These are phyloP conservation scores for Apodospora peruviana DNA, from an alignment of 495 filamentous ascomycete genomes.

Conservation along the genomic window DNA sequence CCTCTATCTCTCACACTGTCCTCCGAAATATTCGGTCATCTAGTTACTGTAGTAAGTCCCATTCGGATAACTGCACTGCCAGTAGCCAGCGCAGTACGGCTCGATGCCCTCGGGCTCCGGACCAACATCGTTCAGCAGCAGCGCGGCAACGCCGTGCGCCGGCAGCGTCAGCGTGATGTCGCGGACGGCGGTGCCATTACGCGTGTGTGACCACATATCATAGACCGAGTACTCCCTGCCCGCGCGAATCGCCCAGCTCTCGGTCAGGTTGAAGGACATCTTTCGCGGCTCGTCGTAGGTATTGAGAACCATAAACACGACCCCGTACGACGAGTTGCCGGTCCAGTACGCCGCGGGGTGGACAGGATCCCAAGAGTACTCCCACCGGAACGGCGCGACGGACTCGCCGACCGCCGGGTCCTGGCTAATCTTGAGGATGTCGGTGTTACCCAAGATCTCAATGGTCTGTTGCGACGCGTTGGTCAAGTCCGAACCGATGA, in stretches of 20 bases:
- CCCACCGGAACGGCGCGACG: slow-evolving; percentile 4
- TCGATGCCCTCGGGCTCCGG: slow-evolving; percentile 1
- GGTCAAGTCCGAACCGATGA: slow-evolving; percentile 43
- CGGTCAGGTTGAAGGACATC: slow-evolving; percentile 7
- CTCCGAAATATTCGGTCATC: too few relatives aligned
- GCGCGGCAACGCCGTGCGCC: slow-evolving; percentile 4
- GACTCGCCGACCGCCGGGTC: not conserved
- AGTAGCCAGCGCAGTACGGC: slow-evolving; percentile 3
- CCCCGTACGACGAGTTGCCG: slow-evolving; percentile 7
- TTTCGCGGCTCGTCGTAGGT: not conserved
- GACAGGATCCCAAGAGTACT: slow-evolving; percentile 1
- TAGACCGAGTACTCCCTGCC: slow-evolving; percentile 5
- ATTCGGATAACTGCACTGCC: slow-evolving; percentile 5
- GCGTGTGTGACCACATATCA: slow-evolving; percentile 7
- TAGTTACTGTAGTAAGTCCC: slow-evolving; percentile 8
- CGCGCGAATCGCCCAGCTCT: slow-evolving; percentile 8
- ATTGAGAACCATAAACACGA: slow-evolving; percentile 7
- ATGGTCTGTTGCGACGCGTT: slow-evolving; percentile 13
- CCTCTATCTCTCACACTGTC: too few relatives aligned
- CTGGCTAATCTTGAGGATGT: slow-evolving; percentile 7
- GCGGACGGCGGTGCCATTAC: slow-evolving; percentile 1
- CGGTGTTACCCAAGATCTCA: slow-evolving; percentile 24
- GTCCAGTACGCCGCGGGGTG: slow-evolving; percentile 8
- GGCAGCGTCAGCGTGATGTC: slow-evolving; percentile 2
- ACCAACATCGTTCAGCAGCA: slow-evolving; percentile 5